Conservation (phyloP, 441 rosid genomes). For the Macaranga tanarius region DNA sequence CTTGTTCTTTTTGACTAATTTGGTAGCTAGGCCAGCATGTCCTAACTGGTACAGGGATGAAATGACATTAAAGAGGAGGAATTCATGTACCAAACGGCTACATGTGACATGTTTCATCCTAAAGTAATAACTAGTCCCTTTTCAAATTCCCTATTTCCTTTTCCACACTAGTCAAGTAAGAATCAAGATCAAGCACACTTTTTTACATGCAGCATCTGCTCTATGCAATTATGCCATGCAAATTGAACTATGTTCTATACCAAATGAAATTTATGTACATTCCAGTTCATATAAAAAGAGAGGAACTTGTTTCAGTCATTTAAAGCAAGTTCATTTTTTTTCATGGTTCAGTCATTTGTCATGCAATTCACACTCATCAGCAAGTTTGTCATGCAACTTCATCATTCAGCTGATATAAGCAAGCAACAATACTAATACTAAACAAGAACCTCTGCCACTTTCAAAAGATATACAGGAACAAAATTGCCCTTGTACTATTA, state of each 20-base stretch:
- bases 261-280: no score
- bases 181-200: background rate
- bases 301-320: no score
- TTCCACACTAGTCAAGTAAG: background rate
- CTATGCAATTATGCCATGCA: no score
- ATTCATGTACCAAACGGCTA: background rate
- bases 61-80: background rate
- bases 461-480: slow-evolving; percentile 24
- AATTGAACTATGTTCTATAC: no score
- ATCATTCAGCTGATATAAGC: background rate
- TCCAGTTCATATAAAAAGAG: no score
- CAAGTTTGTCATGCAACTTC: background rate
- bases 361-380: background rate
- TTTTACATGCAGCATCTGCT: background rate
- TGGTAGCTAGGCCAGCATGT: slow-evolving; percentile 6
- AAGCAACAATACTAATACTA: slow-evolving; percentile 10
- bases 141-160: background rate
- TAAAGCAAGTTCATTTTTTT: background rate
- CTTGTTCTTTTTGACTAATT: slow-evolving; percentile 19
- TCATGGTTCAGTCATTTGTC: background rate
- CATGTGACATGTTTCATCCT: background rate
- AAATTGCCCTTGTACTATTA: slow-evolving; percentile 22
- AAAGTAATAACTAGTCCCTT: background rate
- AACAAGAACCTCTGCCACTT: slow-evolving; percentile 12
- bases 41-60: background rate